Base-by-base conservation (phyloP, 306 rosid genomes). In the Vigna angularis region DNA sequence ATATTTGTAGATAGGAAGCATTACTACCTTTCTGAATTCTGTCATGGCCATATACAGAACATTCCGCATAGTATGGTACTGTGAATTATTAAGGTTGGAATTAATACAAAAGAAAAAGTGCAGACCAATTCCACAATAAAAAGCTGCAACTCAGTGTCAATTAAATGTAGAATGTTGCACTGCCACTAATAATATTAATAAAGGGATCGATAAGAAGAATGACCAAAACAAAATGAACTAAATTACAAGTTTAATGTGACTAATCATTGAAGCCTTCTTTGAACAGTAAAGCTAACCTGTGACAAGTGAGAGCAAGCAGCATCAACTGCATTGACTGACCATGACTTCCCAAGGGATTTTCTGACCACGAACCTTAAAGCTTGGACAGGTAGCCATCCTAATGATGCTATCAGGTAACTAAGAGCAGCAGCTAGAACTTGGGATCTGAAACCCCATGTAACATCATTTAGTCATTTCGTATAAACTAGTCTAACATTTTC, bases 51-150 rank as follows among this genome's bases (percentile, higher is more conserved):
- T 70, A 75, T 82, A 91, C 78, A 89, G 90, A 62, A 89, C 80
- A 81, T 95, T 93, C 70, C 96, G 89, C 84, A 95, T 73, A 28
- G 90, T 87, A 79, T 95, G 99, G 81, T 88, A 91, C 99, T 95
- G 97, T 65, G 78, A 85, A 73, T 72, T 65, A 78, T 73, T 69
- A 14, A 67, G 66, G 82, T 38, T 75, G 26, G 18, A 79, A 63
- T 86, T 38, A 80, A 55, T 64, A 67, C 26, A 42, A 70, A 34
- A 70, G 22, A 34, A 73, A 76, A 40, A n/a, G 47, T 48, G 73
- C 47, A 62, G 63, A 66, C 71, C 26, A 73, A 79, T 15, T 15
- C 28, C 57, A 70, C 28, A 15, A 6, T 44, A 65, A 62, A 74
- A 47, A 73, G 45, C 40, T 50, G 16, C 13, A 61, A 64, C 58